Conservation (phyloP, 192 early-diverging fungal genomes). For the Rhizophagus clarus region DNA sequence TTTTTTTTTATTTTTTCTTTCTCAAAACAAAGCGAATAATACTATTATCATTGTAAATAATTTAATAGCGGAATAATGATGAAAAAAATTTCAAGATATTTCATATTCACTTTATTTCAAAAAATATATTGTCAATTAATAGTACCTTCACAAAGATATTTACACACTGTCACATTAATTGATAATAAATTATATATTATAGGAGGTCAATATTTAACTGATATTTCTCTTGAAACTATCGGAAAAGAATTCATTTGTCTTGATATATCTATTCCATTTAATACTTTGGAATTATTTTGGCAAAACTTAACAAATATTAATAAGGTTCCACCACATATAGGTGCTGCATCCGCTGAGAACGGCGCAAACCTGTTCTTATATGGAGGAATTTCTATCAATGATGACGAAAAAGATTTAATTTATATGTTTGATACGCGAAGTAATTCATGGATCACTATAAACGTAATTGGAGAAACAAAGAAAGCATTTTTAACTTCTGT, state of each 20-base stretch:
- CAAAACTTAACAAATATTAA: not conserved
- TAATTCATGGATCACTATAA: not conserved
- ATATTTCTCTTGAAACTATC: not conserved
- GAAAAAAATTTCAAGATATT: too few relatives aligned
- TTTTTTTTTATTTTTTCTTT: too few relatives aligned
- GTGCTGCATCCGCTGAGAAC: not conserved
- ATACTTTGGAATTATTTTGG: not conserved
- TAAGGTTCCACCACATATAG: not conserved
- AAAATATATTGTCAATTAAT: not conserved
- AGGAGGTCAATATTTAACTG: not conserved
- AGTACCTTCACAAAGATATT: not conserved
- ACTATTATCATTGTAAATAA: too few relatives aligned
- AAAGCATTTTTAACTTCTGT: not conserved
- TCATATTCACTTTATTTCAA: too few relatives aligned
- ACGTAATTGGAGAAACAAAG: not conserved
- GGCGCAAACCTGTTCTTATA: not conserved
- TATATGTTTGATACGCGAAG: not conserved
- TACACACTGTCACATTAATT: not conserved
- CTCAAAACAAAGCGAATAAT: too few relatives aligned
- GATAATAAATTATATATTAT: not conserved
- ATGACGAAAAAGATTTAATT: not conserved
- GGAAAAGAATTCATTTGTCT: not conserved
- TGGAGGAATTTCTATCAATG: not conserved
- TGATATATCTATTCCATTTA: not conserved
- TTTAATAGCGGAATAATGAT: too few relatives aligned